Conservation (phyloP, 352 stramenopile genomes). For the Stramenopiles sp. region DNA sequence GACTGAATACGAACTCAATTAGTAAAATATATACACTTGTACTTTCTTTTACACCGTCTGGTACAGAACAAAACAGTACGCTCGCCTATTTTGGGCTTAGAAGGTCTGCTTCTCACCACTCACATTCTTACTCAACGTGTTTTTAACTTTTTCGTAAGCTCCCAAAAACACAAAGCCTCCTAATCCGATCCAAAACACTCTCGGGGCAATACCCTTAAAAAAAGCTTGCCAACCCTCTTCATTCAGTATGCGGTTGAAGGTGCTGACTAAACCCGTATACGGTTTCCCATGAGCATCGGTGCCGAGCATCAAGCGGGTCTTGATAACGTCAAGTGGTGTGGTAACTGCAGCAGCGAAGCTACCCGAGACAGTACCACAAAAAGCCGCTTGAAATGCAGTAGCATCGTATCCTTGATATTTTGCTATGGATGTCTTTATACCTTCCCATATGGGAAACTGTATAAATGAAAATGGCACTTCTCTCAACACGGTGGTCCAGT, state of each 20-base stretch:
- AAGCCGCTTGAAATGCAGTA: constrained; percentile 51
- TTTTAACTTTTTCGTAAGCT: constrained; percentile 70
- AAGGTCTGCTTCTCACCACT: constrained; percentile 38
- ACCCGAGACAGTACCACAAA: constrained; percentile 81
- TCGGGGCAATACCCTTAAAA: constrained; percentile 76
- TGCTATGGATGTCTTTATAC: constrained; percentile 53
- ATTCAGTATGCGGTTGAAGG: constrained; percentile 59
- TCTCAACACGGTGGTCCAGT: constrained; percentile 88
- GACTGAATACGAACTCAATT: neutral
- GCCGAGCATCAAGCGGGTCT: constrained; percentile 94
- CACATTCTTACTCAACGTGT: neutral
- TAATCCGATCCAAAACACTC: constrained; percentile 97
- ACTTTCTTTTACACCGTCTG: too few relatives aligned
- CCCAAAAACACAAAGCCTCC: constrained; percentile 99
- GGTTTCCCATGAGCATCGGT: constrained; percentile 66
- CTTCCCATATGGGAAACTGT: constrained; percentile 97
- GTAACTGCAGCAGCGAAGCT: constrained; percentile 82
- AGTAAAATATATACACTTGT: neutral
- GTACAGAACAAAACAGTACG: constrained; percentile 26
- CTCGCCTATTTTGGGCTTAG: constrained; percentile 15
- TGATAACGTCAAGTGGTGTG: constrained; percentile 97
- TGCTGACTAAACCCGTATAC: constrained; percentile 71
- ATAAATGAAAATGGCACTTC: constrained; percentile 99
- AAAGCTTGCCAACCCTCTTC: constrained; percentile 71
- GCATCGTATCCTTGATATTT: neutral